Conservation (phyloP, 768 basidiomycete species). For the Naganishia onofrii region DNA sequence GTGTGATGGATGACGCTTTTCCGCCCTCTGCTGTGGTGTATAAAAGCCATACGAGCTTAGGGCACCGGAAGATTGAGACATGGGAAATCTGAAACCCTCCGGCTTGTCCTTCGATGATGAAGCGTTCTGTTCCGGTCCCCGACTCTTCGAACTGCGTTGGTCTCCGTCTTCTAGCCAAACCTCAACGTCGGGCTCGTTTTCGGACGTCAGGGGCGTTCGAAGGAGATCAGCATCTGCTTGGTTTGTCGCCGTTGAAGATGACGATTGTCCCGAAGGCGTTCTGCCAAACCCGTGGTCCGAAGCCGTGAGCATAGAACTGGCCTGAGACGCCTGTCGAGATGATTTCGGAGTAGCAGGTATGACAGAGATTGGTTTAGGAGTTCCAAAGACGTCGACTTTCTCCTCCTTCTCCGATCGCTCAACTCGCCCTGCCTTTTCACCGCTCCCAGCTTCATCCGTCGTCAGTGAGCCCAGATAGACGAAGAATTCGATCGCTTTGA, state of each 20-base stretch:
- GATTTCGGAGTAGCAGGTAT: neutral
- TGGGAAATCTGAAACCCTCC: slow-evolving; percentile 5
- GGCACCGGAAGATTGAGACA: slow-evolving; percentile 2
- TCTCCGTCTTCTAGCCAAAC: neutral
- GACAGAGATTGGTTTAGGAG: neutral
- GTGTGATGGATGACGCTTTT: slow-evolving; percentile 5
- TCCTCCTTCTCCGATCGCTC: neutral
- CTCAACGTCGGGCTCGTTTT: slow-evolving; percentile 8
- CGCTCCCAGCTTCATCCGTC: too few relatives aligned
- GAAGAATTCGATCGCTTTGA: slow-evolving; percentile 13
- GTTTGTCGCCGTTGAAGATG: slow-evolving; percentile 1
- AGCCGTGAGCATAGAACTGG: neutral
- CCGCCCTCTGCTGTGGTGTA: slow-evolving; percentile 12
- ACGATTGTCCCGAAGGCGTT: slow-evolving; percentile 11
- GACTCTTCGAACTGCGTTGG: neutral
- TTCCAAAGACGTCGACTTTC: slow-evolving; percentile 5
- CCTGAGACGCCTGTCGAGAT: too few relatives aligned
- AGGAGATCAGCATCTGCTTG: slow-evolving; percentile 16
- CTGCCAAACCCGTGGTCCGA: neutral
- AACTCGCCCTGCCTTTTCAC: neutral
- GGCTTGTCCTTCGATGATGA: neutral
- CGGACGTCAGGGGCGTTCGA: neutral
- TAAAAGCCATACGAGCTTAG: slow-evolving; percentile 6
- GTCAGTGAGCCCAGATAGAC: neutral
- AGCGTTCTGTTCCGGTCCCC: neutral